These are phyloP conservation scores for Closterium sp. DNA, from an alignment of 139 green algal species.

Conservation along the genomic window DNA sequence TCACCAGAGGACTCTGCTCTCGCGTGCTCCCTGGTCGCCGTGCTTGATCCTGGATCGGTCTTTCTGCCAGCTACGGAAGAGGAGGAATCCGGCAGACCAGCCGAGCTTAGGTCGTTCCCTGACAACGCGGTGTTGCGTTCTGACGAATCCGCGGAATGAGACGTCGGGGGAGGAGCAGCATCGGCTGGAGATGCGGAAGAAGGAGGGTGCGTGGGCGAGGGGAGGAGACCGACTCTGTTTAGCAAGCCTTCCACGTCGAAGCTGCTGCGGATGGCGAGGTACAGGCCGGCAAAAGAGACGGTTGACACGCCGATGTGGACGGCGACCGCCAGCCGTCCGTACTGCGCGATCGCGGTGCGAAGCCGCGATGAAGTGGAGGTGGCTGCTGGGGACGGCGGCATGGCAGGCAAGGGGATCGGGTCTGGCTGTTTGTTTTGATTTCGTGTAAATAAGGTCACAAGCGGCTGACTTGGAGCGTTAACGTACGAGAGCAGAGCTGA, in stretches of 20 bases:
- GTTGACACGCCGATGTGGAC: constrained; percentile 3
- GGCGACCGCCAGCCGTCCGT: not conserved
- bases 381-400: not conserved
- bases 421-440: not conserved
- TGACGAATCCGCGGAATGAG: not conserved
- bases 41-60: not conserved
- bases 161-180: not conserved
- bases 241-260: not conserved
- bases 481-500: not conserved
- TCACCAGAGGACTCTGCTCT: not conserved
- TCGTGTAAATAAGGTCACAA: not conserved
- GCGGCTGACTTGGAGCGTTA: not conserved
- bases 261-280: not conserved
- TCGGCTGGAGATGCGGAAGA: not conserved
- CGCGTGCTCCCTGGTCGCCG: not conserved
- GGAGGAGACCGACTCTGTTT: not conserved
- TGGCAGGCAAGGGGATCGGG: no score
- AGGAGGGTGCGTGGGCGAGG: not conserved
- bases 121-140: not conserved
- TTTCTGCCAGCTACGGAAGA: not conserved
- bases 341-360: not conserved
- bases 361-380: not conserved
- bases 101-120: not conserved
- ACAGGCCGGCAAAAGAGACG: not conserved
- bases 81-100: not conserved